phyloP scores from a whole-genome alignment of 164 flowering plant species.

The Macadamia integrifolia region DNA sequence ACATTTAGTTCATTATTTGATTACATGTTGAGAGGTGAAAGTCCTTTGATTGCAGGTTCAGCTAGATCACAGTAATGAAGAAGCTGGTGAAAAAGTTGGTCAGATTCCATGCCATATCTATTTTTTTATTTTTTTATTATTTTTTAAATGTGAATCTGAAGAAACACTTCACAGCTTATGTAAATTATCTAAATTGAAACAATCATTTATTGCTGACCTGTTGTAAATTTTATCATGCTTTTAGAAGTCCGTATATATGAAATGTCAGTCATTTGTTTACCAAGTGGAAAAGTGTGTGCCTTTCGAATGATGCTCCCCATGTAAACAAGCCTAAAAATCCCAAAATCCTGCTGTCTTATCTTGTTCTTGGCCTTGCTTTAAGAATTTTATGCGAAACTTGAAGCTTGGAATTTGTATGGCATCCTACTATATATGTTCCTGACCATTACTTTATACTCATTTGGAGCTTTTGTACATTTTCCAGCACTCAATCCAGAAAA shows the following conservation, averaged over 20 bases:
- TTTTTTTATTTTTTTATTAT: no score
- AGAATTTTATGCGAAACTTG: background rate
- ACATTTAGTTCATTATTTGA: background rate
- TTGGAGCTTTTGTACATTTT: conserved; percentile 17
- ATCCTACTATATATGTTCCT: conserved; percentile 4
- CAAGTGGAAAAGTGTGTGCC: background rate
- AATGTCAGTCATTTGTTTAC: background rate
- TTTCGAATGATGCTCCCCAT: background rate
- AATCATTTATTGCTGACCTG: no score
- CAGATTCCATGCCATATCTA: conserved; percentile 9
- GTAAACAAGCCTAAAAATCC: background rate
- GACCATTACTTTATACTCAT: conserved; percentile 2
- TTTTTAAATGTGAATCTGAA: no score
- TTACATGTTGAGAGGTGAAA: background rate
- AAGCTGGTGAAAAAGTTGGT: conserved; percentile 57
- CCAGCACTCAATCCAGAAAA: conserved; percentile 87
- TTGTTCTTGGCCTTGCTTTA: background rate
- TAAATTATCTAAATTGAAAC: no score
- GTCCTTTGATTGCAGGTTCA: conserved; percentile 41
- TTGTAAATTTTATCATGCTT: no score
- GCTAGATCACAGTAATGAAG: conserved; percentile 54
- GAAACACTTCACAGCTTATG: no score
- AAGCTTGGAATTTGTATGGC: background rate
- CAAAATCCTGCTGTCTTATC: background rate
- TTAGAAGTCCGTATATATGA: no score